Conservation (phyloP, 768 basidiomycete genomes). For the Naganishia onofrii region DNA sequence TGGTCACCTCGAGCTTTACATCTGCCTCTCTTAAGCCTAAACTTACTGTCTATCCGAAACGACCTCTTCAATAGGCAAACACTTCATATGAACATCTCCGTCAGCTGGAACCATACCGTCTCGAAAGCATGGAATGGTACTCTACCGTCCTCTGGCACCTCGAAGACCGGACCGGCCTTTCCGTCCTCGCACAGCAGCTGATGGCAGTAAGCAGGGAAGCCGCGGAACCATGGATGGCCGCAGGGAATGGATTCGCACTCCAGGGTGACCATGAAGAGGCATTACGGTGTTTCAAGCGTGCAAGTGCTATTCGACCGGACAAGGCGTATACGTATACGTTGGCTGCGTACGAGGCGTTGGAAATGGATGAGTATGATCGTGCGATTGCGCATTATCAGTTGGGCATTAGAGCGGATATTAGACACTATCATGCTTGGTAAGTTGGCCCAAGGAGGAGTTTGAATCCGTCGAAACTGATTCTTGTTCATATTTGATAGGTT, state of each 20-base stretch:
- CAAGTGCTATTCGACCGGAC: constrained; percentile 78
- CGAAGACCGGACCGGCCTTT: constrained; percentile 75
- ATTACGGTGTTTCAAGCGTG: constrained; percentile 87
- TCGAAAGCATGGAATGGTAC: constrained; percentile 92
- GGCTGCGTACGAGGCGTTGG: constrained; percentile 90
- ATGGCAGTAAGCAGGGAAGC: constrained; percentile 78
- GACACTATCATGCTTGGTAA: constrained; percentile 98
- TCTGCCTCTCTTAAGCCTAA: constrained; percentile 22
- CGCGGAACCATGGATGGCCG: constrained; percentile 89
- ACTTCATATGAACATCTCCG: constrained; percentile 80
- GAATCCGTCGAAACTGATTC: background rate
- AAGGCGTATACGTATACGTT: constrained; percentile 96
- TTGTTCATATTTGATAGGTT: constrained; percentile 65
- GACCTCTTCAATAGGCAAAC: constrained; percentile 64
- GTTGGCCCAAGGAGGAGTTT: constrained; percentile 45
- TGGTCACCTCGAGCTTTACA: constrained; percentile 10
- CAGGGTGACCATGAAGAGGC: constrained; percentile 92
- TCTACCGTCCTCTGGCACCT: constrained; percentile 96
- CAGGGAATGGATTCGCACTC: constrained; percentile 91
- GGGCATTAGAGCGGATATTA: constrained; percentile 82
- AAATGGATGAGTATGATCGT: constrained; percentile 86
- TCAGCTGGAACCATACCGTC: constrained; percentile 79
- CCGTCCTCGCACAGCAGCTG: constrained; percentile 88
- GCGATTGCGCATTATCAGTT: constrained; percentile 88
- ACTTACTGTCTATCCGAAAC: constrained; percentile 33